A percentile compares a stretch with the other conserved stretches of the same genome.
Conservation (phyloP, 495 filamentous ascomycete genomes). For the Sordaria brevicollis region DNA sequence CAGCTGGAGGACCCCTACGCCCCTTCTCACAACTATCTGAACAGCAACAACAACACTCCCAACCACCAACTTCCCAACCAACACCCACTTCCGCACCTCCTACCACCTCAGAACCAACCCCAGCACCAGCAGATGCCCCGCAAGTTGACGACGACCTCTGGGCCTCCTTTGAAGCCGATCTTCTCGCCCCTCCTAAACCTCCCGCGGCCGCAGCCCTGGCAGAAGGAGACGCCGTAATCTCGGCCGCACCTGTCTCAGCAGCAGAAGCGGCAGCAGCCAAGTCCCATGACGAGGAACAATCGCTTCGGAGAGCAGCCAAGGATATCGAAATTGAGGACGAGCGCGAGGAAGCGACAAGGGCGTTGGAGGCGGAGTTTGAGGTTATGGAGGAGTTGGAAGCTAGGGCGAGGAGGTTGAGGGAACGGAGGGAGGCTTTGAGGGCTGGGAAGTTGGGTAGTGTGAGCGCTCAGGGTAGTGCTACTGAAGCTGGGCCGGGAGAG, state of each 20-base stretch:
- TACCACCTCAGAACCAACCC: conserved; percentile 3
- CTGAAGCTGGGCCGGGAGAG: conserved; percentile 10
- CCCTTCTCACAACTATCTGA: neutral
- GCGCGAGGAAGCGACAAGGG: conserved; percentile 72
- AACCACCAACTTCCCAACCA: neutral
- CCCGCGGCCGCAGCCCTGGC: conserved; percentile 14
- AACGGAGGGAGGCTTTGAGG: conserved; percentile 46
- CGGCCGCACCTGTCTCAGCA: conserved; percentile 56
- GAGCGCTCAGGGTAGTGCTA: conserved; percentile 1
- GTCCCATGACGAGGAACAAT: conserved; percentile 47
- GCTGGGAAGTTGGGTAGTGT: conserved; percentile 28
- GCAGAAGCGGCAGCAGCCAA: conserved; percentile 59
- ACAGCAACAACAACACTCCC: neutral
- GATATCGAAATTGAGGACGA: conserved; percentile 54
- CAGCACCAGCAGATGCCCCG: conserved; percentile 3
- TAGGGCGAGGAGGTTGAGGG: conserved; percentile 64
- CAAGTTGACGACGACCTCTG: conserved; percentile 72
- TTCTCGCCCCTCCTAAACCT: conserved; percentile 34
- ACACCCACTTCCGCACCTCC: conserved; percentile 8
- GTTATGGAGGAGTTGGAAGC: conserved; percentile 88
- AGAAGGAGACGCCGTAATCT: conserved; percentile 48
- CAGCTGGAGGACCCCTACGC: neutral
- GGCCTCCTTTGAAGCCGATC: conserved; percentile 84
- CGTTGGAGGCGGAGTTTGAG: conserved; percentile 82
- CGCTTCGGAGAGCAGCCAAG: conserved; percentile 50